Evolutionary conservation across 2,329 filamentous ascomycete species (phyloP).

Genomic region (Paradendryphiella salina): DNA sequence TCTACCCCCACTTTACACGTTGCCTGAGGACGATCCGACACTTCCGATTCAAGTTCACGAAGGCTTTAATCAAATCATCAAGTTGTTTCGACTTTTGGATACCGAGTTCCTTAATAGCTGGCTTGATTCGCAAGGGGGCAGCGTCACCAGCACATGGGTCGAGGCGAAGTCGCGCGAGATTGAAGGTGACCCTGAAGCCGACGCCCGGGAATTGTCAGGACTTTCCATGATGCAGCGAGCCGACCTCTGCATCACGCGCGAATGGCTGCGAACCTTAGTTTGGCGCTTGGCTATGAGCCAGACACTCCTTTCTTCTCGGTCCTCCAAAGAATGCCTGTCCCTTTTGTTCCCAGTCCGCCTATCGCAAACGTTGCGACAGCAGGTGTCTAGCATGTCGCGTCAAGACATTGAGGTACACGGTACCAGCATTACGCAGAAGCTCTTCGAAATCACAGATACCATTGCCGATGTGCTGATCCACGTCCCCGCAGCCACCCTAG

Average conservation of each 20-base stretch:
- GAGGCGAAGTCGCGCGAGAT: constrained; percentile 52
- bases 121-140: constrained; percentile 45
- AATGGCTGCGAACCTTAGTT: constrained; percentile 55
- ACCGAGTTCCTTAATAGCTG: constrained; percentile 52
- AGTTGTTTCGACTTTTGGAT: constrained; percentile 52
- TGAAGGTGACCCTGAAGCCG: constrained; percentile 45
- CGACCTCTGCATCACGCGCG: constrained; percentile 55
- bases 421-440: constrained; percentile 60
- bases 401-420: constrained; percentile 60
- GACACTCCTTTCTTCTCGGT: constrained; percentile 49
- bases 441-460: constrained; percentile 64
- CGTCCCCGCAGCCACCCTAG: constrained; percentile 52
- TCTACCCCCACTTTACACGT: constrained; percentile 45
- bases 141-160: constrained; percentile 51
- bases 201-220: constrained; percentile 45
- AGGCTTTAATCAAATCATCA: constrained; percentile 52
- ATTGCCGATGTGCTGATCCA: constrained; percentile 62
- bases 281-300: constrained; percentile 58
- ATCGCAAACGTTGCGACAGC: constrained; percentile 50
- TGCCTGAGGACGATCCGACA: constrained; percentile 49
- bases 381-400: constrained; percentile 49
- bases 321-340: constrained; percentile 46
- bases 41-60: constrained; percentile 48
- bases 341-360: constrained; percentile 53
- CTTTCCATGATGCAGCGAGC: constrained; percentile 53